Conservation (phyloP, 495 filamentous ascomycete genomes). For the Staphylotrichum tortipilum region DNA sequence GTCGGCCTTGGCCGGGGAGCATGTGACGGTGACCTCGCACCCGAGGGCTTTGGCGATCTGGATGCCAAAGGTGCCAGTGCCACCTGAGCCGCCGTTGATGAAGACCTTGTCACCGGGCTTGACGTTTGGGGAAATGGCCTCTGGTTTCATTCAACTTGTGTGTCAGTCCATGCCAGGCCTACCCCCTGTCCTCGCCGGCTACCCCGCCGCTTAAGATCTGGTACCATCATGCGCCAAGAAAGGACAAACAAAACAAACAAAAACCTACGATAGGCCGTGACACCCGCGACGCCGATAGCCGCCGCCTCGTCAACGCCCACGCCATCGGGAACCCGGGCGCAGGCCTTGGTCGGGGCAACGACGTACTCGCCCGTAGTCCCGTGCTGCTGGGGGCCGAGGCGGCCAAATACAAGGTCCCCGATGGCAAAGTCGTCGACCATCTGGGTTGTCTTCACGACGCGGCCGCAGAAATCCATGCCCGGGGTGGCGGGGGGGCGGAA, state of each 20-base stretch:
- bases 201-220: too few relatives aligned
- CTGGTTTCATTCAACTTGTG: background rate
- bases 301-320: slow-evolving; percentile 44
- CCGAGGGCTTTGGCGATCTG: slow-evolving; percentile 60
- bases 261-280: slow-evolving; percentile 44
- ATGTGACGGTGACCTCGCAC: slow-evolving; percentile 52
- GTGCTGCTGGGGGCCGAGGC: slow-evolving; percentile 28
- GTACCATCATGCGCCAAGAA: too few relatives aligned
- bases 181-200: too few relatives aligned
- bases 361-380: slow-evolving; percentile 51
- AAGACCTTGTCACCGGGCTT: slow-evolving; percentile 50
- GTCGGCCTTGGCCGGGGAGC: slow-evolving; percentile 50
- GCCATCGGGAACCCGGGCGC: slow-evolving; percentile 40
- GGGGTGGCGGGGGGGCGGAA: slow-evolving; percentile 44
- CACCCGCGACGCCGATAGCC: slow-evolving; percentile 45
- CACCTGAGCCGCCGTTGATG: slow-evolving; percentile 61
- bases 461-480: slow-evolving; percentile 56
- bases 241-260: background rate
- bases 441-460: slow-evolving; percentile 39
- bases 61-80: slow-evolving; percentile 52
- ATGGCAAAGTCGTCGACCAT: slow-evolving; percentile 26
- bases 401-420: slow-evolving; percentile 54
- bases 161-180: too few relatives aligned
- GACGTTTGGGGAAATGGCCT: slow-evolving; percentile 48
- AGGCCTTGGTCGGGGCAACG: slow-evolving; percentile 20